Evolutionary conservation across 2,329 filamentous ascomycete genomes (phyloP).

Genomic region (Fonsecaea multimorphosa): DNA sequence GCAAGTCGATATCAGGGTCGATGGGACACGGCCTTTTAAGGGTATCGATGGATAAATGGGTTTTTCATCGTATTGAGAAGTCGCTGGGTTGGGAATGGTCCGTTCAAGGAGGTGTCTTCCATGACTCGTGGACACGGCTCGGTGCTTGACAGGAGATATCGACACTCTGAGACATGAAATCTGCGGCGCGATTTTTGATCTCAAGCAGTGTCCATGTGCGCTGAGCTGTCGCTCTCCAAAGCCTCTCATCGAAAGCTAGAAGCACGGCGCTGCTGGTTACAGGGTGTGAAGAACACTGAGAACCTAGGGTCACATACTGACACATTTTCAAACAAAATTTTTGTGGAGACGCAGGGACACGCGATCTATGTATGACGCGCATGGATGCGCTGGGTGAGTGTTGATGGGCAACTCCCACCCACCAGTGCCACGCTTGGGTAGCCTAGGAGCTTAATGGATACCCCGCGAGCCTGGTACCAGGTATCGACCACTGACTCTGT

Average conservation of each 20-base stretch:
- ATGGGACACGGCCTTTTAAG: not conserved
- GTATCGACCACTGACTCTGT: too few relatives aligned
- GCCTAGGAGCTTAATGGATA: too few relatives aligned
- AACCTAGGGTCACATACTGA: too few relatives aligned
- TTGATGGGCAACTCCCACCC: too few relatives aligned
- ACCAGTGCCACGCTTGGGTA: too few relatives aligned
- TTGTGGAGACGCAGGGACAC: too few relatives aligned
- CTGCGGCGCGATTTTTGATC: not conserved
- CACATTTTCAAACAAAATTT: too few relatives aligned
- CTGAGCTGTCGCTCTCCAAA: conserved; percentile 6
- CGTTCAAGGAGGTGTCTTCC: conserved; percentile 2
- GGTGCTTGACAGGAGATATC: conserved; percentile 1
- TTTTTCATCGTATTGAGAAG: not conserved
- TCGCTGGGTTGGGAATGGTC: not conserved
- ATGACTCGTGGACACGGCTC: conserved; percentile 1
- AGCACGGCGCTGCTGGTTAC: not conserved
- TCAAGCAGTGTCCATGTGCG: conserved; percentile 5
- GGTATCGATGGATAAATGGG: not conserved
- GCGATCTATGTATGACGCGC: too few relatives aligned
- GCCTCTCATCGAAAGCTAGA: conserved; percentile 14
- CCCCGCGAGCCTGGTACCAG: too few relatives aligned
- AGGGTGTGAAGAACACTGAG: not conserved
- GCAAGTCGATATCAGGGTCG: not conserved
- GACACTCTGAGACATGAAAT: not conserved
- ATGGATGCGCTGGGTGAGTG: too few relatives aligned